These are phyloP conservation scores for Maudiozyma saulgeensis DNA, from an alignment of 805 yeast genomes.

Conservation along the genomic window DNA sequence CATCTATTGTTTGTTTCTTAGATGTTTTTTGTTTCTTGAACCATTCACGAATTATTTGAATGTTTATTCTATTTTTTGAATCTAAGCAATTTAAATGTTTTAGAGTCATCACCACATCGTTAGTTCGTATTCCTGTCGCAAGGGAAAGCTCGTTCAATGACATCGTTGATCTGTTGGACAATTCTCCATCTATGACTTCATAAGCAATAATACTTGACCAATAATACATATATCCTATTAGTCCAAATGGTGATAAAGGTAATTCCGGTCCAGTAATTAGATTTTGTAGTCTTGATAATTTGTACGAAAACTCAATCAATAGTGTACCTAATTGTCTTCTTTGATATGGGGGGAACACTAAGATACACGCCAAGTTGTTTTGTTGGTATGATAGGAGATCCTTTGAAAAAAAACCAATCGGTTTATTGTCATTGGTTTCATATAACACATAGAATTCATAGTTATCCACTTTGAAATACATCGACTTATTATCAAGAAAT, in stretches of 20 bases:
- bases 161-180: slow-evolving; percentile 25
- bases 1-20: not conserved
- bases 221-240: slow-evolving; percentile 56
- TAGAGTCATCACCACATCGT: slow-evolving; percentile 51
- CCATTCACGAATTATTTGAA: slow-evolving; percentile 13
- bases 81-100: slow-evolving; percentile 43
- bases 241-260: slow-evolving; percentile 80
- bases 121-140: slow-evolving; percentile 54
- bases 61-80: slow-evolving; percentile 17
- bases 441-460: slow-evolving; percentile 74
- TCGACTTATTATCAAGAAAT: slow-evolving; percentile 81
- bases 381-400: slow-evolving; percentile 68
- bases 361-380: slow-evolving; percentile 83
- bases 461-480: slow-evolving; percentile 66
- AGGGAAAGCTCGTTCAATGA: slow-evolving; percentile 42
- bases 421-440: slow-evolving; percentile 37
- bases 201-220: slow-evolving; percentile 56
- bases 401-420: slow-evolving; percentile 89
- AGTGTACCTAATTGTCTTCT: slow-evolving; percentile 66
- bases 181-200: slow-evolving; percentile 35
- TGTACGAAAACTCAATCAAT: slow-evolving; percentile 76
- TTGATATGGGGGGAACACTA: slow-evolving; percentile 89
- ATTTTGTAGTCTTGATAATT: slow-evolving; percentile 55
- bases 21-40: slow-evolving; percentile 3
- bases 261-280: slow-evolving; percentile 80